A percentile compares a stretch with the other conserved stretches of the same genome.
phyloP scores from a whole-genome alignment of 2,329 filamentous ascomycete species.

The Paraphaeosphaeria sporulosa region DNA sequence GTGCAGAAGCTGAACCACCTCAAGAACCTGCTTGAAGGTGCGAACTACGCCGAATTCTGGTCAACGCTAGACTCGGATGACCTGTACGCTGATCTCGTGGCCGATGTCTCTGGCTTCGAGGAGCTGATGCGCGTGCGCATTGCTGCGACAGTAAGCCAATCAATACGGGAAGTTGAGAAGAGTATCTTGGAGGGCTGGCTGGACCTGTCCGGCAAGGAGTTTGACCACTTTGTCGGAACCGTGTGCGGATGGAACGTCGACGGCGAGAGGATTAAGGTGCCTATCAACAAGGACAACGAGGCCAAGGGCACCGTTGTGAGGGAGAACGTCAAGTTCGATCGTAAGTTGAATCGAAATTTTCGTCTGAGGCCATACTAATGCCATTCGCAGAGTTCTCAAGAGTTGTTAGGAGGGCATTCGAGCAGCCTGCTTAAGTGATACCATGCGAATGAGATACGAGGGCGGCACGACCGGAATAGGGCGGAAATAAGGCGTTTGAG shows the following conservation, averaged over 20 bases:
- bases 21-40: constrained; percentile 86
- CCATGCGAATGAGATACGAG: constrained; percentile 11
- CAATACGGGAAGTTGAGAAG: constrained; percentile 74
- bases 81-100: constrained; percentile 92
- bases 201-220: constrained; percentile 55
- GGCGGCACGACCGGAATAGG: constrained; percentile 7
- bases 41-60: constrained; percentile 94
- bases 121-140: constrained; percentile 91
- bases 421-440: constrained; percentile 40
- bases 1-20: constrained; percentile 85
- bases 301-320: constrained; percentile 93
- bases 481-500: constrained; percentile 10
- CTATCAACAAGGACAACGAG: constrained; percentile 88
- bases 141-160: constrained; percentile 85
- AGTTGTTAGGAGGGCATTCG: constrained; percentile 47
- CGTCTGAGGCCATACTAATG: constrained; percentile 22
- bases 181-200: constrained; percentile 59
- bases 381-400: constrained; percentile 40
- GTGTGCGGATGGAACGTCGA: constrained; percentile 84
- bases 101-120: constrained; percentile 94
- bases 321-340: constrained; percentile 92
- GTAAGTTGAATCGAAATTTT: constrained; percentile 45
- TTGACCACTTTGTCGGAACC: constrained; percentile 59
- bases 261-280: constrained; percentile 72
- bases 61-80: constrained; percentile 90